Percentiles rank a stretch among this genome's conserved stretches.
These are phyloP conservation scores for Xylaria multiplex DNA, from an alignment of 2,329 filamentous ascomycete genomes.

Conservation along the genomic window DNA sequence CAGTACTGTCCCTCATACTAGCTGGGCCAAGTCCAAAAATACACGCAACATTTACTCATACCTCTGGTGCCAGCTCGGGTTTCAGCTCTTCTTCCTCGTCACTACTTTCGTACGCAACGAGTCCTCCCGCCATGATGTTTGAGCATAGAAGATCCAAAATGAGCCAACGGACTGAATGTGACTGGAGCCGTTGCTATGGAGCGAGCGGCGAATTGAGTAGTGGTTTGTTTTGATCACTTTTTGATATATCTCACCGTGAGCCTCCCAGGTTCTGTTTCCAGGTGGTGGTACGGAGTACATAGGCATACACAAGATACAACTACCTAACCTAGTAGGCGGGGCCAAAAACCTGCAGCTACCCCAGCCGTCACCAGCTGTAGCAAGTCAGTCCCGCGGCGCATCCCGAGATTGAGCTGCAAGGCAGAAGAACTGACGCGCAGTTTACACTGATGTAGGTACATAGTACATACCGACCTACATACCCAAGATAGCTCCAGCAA, in stretches of 20 bases:
- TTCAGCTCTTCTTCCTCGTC: constrained; percentile 49
- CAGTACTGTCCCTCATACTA: constrained; percentile 46
- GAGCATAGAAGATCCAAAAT: background rate
- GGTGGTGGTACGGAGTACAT: too few relatives aligned
- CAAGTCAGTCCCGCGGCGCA: background rate
- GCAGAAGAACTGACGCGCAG: constrained; percentile 47
- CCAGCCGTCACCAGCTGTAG: constrained; percentile 19
- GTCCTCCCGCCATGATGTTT: constrained; percentile 42
- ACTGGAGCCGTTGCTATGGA: background rate
- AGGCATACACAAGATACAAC: too few relatives aligned
- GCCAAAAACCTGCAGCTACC: background rate
- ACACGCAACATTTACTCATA: constrained; percentile 41
- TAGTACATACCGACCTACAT: constrained; percentile 1
- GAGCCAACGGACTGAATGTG: background rate
- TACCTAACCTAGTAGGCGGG: background rate
- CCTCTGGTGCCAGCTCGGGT: constrained; percentile 43
- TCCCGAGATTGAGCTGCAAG: constrained; percentile 33
- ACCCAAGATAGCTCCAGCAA: constrained; percentile 32
- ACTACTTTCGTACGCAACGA: constrained; percentile 50
- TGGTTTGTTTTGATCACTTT: background rate
- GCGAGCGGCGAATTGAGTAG: background rate
- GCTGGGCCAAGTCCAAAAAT: constrained; percentile 31
- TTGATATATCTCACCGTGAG: background rate
- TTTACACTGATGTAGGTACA: constrained; percentile 18
- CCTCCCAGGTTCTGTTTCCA: too few relatives aligned